Conservation (phyloP, 108 stramenopile species). For the Cyclotella baltica region DNA sequence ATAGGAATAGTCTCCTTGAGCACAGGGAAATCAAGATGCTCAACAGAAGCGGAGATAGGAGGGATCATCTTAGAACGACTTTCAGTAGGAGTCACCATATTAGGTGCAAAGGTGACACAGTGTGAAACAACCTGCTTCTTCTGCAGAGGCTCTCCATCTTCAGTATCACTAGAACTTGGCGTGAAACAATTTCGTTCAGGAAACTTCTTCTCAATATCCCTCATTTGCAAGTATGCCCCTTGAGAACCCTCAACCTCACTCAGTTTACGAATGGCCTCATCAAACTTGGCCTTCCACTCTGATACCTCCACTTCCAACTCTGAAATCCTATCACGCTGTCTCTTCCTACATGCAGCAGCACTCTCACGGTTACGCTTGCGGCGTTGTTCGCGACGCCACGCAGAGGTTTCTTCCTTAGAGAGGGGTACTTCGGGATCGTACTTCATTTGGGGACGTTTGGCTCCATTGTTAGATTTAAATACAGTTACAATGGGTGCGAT, state of each 20-base stretch:
- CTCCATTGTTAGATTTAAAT: constrained; percentile 2
- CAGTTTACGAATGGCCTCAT: constrained; percentile 68
- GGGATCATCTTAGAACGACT: constrained; percentile 16
- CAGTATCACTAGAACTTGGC: background rate
- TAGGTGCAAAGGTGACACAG: background rate
- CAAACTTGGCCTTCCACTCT: constrained; percentile 81
- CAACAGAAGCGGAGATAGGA: constrained; percentile 3
- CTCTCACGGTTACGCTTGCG: constrained; percentile 86
- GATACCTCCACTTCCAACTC: constrained; percentile 80
- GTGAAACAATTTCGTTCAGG: constrained; percentile 3
- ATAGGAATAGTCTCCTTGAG: constrained; percentile 9
- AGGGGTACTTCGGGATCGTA: constrained; percentile 90
- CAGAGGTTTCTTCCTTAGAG: constrained; percentile 80
- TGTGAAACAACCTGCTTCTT: background rate
- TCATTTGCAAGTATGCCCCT: constrained; percentile 17
- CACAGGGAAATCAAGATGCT: constrained; percentile 25
- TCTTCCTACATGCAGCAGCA: constrained; percentile 83
- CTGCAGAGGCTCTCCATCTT: background rate
- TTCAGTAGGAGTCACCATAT: background rate
- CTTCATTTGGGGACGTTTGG: constrained; percentile 70
- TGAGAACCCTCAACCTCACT: constrained; percentile 55
- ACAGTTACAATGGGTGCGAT: constrained; percentile 4
- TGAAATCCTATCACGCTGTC: constrained; percentile 79
- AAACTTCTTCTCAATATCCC: constrained; percentile 21
- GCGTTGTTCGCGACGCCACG: constrained; percentile 85